Percentiles rank a stretch among this genome's conserved stretches.
phyloP scores from a whole-genome alignment of 1,139 yeast genomes.

The Ogataea hybrid region DNA sequence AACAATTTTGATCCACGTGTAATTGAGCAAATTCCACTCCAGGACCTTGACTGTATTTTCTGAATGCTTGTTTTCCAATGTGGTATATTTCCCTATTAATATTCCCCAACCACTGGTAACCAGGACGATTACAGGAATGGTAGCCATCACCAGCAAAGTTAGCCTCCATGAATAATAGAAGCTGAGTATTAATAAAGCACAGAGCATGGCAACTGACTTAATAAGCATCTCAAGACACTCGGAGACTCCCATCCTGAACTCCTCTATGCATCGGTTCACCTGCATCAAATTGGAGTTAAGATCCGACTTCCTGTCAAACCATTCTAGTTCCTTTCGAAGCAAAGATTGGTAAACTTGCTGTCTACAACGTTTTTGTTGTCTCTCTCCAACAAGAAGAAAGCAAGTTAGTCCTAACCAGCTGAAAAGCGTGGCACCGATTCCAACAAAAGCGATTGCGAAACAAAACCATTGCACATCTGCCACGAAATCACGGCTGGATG shows the following conservation, averaged over 20 bases:
- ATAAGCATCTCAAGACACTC: slow-evolving; percentile 61
- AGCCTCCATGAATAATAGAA: slow-evolving; percentile 81
- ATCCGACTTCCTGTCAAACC: slow-evolving; percentile 59
- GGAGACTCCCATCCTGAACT: slow-evolving; percentile 65
- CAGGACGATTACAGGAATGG: slow-evolving; percentile 63
- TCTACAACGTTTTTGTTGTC: slow-evolving; percentile 62
- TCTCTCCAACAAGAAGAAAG: slow-evolving; percentile 77
- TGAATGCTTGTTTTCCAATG: slow-evolving; percentile 55
- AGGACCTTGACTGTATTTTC: slow-evolving; percentile 58
- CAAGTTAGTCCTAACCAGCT: slow-evolving; percentile 55
- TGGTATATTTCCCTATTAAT: slow-evolving; percentile 48
- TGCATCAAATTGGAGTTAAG: slow-evolving; percentile 65
- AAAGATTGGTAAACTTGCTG: slow-evolving; percentile 38
- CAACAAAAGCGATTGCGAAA: slow-evolving; percentile 56
- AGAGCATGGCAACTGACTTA: slow-evolving; percentile 49
- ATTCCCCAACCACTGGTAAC: slow-evolving; percentile 52
- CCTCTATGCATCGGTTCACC: slow-evolving; percentile 75
- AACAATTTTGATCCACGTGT: slow-evolving; percentile 58
- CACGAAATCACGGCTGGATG: slow-evolving; percentile 37
- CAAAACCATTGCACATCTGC: slow-evolving; percentile 45
- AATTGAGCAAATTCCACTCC: slow-evolving; percentile 68
- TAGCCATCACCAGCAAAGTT: slow-evolving; percentile 69
- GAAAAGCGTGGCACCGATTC: slow-evolving; percentile 48
- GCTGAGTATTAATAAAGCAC: slow-evolving; percentile 63
- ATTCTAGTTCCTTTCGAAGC: slow-evolving; percentile 40